Evolutionary conservation across 2,329 filamentous ascomycete species (phyloP).

Genomic region (Pyricularia pennisetigena): DNA sequence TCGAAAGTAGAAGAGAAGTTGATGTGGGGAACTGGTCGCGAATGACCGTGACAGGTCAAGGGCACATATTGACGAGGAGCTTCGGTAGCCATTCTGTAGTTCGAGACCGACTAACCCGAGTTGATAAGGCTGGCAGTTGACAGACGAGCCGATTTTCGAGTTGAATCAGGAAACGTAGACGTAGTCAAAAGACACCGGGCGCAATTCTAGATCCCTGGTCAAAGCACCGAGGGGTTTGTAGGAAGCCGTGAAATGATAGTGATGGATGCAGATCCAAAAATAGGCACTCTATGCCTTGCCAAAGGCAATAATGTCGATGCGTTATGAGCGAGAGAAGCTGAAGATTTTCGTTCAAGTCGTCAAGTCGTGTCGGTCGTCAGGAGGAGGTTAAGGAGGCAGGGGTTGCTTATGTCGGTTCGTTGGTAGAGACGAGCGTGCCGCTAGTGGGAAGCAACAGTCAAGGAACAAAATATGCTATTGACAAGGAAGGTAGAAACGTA

Average conservation of each 20-base stretch:
- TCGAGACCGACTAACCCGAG: not conserved
- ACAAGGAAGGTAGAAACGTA: not conserved
- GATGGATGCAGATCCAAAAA: constrained; percentile 2
- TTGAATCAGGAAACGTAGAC: not conserved
- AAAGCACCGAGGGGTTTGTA: not conserved
- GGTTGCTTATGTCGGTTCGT: not conserved
- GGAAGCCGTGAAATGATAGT: not conserved
- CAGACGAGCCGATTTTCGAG: not conserved
- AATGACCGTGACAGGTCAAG: constrained; percentile 89
- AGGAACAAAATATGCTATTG: not conserved
- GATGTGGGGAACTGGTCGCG: constrained; percentile 82
- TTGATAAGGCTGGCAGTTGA: not conserved
- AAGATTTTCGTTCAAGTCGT: constrained; percentile 10
- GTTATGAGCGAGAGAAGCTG: not conserved
- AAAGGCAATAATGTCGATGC: not conserved
- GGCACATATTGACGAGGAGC: constrained; percentile 59
- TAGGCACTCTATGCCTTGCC: not conserved
- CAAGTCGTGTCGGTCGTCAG: constrained; percentile 7
- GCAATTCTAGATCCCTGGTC: not conserved
- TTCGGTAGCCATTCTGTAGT: constrained; percentile 18
- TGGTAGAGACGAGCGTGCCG: not conserved
- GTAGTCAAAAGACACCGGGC: not conserved
- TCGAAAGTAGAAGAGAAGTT: constrained; percentile 79
- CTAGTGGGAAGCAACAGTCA: not conserved
- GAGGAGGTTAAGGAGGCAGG: not conserved